Evolutionary conservation across 176 grass and related monocot species (phyloP), one percentile per base, ranked within the genome.

Genomic region (Alopecurus myosuroides): DNA sequence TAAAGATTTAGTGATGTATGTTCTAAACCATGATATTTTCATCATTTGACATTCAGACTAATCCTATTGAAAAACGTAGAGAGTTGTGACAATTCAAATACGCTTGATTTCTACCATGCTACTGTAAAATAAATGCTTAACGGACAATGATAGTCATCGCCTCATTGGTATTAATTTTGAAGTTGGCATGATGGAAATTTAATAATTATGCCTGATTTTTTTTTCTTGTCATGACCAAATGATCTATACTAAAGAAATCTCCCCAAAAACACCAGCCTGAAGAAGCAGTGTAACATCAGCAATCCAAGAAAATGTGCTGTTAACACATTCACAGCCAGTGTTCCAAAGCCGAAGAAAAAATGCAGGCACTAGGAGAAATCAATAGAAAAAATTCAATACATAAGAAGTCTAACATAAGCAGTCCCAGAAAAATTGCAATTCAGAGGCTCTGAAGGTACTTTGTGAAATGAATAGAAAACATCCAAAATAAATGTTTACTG

Each of bases 1-100:
- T 50, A 34, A 66, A 85, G 14, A 51, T 53, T 31, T 70, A 61
- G 30, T 31, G 62, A 81, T 81, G 11, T 30, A 48, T 36, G 56
- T 23, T 20, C 25, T 79, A 79, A 71, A 58, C 66, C 22, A 58
- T 60, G 50, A 50, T 25, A 84, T 74, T 56, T 74, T 22, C 26
- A 84, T n/a, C 65, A 39, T 80, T 79, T 64, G 8, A 77, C 70
- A 52, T 77, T 77, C n/a, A 26, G 18, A 41, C 58, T 63, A 83
- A 71, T 82, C 25, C 4, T 63, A 76, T 11, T 20, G 52, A 52
- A 56, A 63, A 65, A 56, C 17, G 51, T 75, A 12, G 46, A 67
- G 49, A 56, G 28, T 74, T 68, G 29, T 75, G 26, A 45, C 50
- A 61, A 26, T 26, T 73, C 51, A 85, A 63, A 77, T 77, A 68